Evolutionary conservation across 1,284 basidiomycete genomes (phyloP), one percentile per base, ranked within the genome.

Genomic region (Caloboletus inedulis): DNA sequence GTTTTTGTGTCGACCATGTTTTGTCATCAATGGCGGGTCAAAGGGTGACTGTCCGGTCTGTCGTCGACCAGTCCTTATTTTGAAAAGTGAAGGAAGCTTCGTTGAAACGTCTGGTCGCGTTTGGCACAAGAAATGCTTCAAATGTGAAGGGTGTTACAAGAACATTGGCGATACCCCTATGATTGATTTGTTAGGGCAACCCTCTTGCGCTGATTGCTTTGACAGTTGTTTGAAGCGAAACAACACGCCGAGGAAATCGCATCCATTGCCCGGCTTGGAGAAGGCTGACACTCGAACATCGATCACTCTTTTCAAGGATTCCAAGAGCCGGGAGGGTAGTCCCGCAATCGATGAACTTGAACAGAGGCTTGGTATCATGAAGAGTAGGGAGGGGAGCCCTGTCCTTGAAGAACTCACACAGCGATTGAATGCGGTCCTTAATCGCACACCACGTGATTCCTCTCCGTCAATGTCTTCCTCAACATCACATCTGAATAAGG

Each of bases 91-190:
- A 66, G 89, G 89, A 2, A 82, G 80, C 4, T 91, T 86, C 56
- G 76, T 91, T 41, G 83, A 89, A 61, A 81, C 81, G 13, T 77
- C 78, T 7, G 81, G 80, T 41, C 77, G 77, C 40, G 79, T 84
- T 54, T 91, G 88, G 88, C 89, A 91, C 64, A 88, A 84, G 67
- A 77, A 73, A 37, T 91, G 89, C 66, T 91, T 91, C 71, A 77
- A 75, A 54, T 91, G 88, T 61, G 74, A 78, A 19, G 84, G 81
- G 3, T 91, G 89, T 63, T 77, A 74, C 64, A 86, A 80, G 70
- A 79, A 83, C 57, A 84, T 91, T 30, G 84, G 86, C 13, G 78
- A 85, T 57, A 72, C 72, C 5, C 89, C 89, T 0, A 84, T 89
- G 80, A 84, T 91, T 23, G 89, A 91, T 68, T 71, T 91, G n/a